phyloP scores from a whole-genome alignment of 192 early-diverging fungal species.

The Obelidium mucronatum region DNA sequence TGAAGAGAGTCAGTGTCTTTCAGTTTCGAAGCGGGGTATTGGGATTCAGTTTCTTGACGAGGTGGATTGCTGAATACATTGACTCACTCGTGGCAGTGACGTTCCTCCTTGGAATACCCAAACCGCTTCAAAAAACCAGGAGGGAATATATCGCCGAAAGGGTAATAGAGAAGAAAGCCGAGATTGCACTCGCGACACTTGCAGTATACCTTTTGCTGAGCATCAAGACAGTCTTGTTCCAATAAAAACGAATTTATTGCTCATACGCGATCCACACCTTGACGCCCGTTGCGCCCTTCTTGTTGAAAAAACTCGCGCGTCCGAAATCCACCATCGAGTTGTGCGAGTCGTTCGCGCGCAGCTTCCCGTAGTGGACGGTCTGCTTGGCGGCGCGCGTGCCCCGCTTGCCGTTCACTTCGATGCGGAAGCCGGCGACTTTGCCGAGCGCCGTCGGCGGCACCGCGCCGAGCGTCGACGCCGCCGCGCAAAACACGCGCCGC shows the following conservation, averaged over 20 bases:
- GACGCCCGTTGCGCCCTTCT: constrained; percentile 60
- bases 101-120: background rate
- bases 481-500: constrained; percentile 42
- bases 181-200: too few species aligned
- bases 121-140: background rate
- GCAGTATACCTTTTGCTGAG: too few species aligned
- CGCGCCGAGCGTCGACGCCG: constrained; percentile 30
- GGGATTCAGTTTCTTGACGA: background rate
- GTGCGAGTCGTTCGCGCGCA: constrained; percentile 43
- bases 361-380: constrained; percentile 48
- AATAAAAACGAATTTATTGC: too few species aligned
- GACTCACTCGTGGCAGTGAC: background rate
- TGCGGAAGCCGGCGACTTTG: constrained; percentile 54
- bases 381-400: constrained; percentile 45
- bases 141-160: background rate
- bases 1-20: background rate
- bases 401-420: constrained; percentile 51
- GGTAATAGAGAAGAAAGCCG: too few species aligned
- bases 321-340: constrained; percentile 54
- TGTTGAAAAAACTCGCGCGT: constrained; percentile 45
- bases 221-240: too few species aligned
- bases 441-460: constrained; percentile 24
- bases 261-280: constrained; percentile 60
- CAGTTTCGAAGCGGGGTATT: background rate
- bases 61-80: background rate